Evolutionary conservation across 2,329 filamentous ascomycete genomes (phyloP).

Genomic region (Fusarium equiseti): DNA sequence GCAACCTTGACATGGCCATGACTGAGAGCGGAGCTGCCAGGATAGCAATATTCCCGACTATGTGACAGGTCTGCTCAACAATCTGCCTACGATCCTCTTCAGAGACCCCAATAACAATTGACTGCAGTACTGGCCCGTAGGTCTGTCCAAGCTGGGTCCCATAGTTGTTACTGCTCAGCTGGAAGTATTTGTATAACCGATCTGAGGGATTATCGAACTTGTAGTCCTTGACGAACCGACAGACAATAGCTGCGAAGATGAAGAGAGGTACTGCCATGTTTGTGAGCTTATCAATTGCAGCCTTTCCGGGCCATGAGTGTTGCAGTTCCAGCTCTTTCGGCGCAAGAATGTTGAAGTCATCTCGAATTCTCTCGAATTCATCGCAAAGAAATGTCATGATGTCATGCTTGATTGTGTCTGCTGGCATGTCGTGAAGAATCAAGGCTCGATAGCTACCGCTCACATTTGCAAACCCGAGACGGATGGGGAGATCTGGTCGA

Average conservation of each 20-base stretch:
- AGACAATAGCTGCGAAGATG: background rate
- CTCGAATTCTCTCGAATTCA: rapidly evolving
- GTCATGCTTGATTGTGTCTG: slow-evolving; percentile 51
- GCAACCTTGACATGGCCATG: slow-evolving; percentile 4
- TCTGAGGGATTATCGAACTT: slow-evolving; percentile 27
- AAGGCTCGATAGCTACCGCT: slow-evolving; percentile 36
- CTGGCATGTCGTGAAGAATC: slow-evolving; percentile 54
- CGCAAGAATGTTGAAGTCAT: background rate
- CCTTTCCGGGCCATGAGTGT: background rate
- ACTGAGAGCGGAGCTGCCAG: slow-evolving; percentile 17
- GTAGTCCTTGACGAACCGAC: slow-evolving; percentile 43
- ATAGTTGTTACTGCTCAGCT: background rate
- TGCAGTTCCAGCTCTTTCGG: background rate
- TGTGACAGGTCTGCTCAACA: background rate
- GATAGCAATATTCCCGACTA: slow-evolving; percentile 6
- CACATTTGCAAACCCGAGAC: slow-evolving; percentile 52
- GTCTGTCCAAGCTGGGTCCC: background rate
- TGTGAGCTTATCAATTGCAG: rapidly evolving
- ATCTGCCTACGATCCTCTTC: background rate
- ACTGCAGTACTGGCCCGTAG: background rate
- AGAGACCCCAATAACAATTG: background rate
- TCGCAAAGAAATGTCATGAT: slow-evolving; percentile 35
- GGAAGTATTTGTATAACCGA: background rate
- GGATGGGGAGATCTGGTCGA: slow-evolving; percentile 55
- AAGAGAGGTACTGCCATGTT: background rate